Conservation (phyloP, 768 basidiomycete genomes). For the Auricularia sp. region DNA sequence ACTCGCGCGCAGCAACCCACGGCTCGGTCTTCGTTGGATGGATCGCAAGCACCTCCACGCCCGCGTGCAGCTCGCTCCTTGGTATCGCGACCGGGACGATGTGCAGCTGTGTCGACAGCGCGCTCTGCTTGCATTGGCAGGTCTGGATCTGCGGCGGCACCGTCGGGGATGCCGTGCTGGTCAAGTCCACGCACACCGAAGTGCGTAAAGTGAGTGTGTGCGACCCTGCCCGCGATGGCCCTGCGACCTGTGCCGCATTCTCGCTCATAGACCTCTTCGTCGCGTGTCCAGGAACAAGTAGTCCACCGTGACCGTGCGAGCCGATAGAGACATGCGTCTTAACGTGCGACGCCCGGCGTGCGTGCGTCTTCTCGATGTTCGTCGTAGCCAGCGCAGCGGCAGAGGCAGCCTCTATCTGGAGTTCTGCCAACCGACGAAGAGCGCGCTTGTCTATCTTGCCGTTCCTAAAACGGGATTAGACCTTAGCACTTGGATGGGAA, state of each 20-base stretch:
- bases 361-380: not conserved
- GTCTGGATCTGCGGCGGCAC: not conserved
- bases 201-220: not conserved
- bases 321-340: not conserved
- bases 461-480: not conserved
- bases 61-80: not conserved
- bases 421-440: conserved; percentile 6
- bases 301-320: not conserved
- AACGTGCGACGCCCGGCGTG: not conserved
- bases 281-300: not conserved
- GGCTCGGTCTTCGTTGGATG: not conserved
- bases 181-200: not conserved
- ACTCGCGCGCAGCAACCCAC: not conserved
- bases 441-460: conserved; percentile 15
- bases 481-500: not conserved
- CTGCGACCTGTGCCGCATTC: not conserved
- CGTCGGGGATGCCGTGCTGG: not conserved
- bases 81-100: not conserved
- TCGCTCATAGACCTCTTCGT: not conserved
- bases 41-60: not conserved
- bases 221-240: not conserved
- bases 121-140: not conserved
- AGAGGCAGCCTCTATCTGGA: not conserved
- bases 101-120: not conserved
- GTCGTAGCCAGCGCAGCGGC: not conserved